Base-by-base conservation (phyloP, 352 stramenopile species). In the Phytopythium delawarense region DNA sequence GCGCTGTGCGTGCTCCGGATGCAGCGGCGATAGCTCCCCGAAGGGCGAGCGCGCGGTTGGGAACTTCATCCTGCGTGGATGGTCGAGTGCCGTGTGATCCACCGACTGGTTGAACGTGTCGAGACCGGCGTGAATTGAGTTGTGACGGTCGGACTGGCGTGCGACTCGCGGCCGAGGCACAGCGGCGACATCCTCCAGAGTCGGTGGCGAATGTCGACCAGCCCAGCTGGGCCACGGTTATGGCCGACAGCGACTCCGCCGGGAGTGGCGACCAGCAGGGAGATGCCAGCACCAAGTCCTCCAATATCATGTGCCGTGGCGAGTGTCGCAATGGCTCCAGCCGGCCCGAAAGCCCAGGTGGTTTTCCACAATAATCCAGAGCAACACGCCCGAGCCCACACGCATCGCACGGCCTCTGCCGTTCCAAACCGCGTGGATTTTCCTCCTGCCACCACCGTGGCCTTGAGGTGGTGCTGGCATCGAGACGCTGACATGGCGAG, bases 41-140 rank as follows among this genome's bases (percentile, higher is more conserved):
- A 76, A 76, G 8, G 69, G 71, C 40, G 65, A 66, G 52, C 50
- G 60, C 23, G 62, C 56, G 45, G 62, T 39, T 2, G 64, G 69
- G 42, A 77, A 70, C 57, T 75, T 73, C 72, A 80, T 80, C 39
- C n/a, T 65, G 0, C 9, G 4, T 37, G 25, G 21, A 23, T 21
- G 54, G 9, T 11, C 6, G 23, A 18, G 8, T 50, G 35, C 35
- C 35, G 32, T 37, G 35, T 25, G 37, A 48, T 42, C 28, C 35
- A 13, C 35, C 34, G n/a, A 11, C 13, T 44, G 11, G 51, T 30
- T 35, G 16, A 45, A 16, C 3, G 30, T 42, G 37, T 42, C 25
- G 54, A 60, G 37, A 7, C 8, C 35, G 16, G 39, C 35, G 39
- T 35, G 20, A 35, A 60, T 35, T 46, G 54, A 51, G 23, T 60